Base-by-base conservation (phyloP, 1,284 basidiomycete genomes). In the Naganishia sp. region DNA sequence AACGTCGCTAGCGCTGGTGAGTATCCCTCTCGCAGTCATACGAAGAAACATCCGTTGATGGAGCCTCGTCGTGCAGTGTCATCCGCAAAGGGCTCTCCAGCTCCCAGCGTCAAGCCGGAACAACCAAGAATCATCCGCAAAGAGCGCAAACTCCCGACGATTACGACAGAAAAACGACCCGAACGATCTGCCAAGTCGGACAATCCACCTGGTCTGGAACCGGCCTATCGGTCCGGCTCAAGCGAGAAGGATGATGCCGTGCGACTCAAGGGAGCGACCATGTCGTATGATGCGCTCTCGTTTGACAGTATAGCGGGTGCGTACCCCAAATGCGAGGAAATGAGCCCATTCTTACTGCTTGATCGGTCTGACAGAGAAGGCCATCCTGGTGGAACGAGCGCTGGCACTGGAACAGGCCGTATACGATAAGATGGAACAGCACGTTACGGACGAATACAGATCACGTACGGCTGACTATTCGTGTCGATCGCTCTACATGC, bases 251-350 rank as follows among this genome's bases (percentile, higher is more conserved):
- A 88, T 0, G 76, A 79, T 62, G 63, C 62, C 7, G 72, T 80
- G 9, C 84, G 95, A 60, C 90, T 96, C 79, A 92, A 89, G 73
- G 97, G 94, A 76, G 84, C 89, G 21, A 90, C 92, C 75, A 85
- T 98, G 74, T 84, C 97, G 21, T 98, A 98, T 75, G 90, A 97
- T 75, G 89, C 92, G 17, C 84, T 99, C 46, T 90, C 89, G 1
- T 84, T 81, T 58, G 92, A 95, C 79, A 92, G 91, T 43, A 86
- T 85, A 58, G 89, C 90, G 67, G 89, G 93, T 94, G 73, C 80
- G 92, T 87, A 6, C 41, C 4, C 6, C 15, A 1, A 6, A 23
- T 10, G 53, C 4, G 4, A 4, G 9, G 28, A 28, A 5, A 28
- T 28, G 28, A 53, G 35, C 32, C 5, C 7, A 21, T 35, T 31